Conservation (phyloP, 1,139 yeast species). For the Diutina catenulata region DNA sequence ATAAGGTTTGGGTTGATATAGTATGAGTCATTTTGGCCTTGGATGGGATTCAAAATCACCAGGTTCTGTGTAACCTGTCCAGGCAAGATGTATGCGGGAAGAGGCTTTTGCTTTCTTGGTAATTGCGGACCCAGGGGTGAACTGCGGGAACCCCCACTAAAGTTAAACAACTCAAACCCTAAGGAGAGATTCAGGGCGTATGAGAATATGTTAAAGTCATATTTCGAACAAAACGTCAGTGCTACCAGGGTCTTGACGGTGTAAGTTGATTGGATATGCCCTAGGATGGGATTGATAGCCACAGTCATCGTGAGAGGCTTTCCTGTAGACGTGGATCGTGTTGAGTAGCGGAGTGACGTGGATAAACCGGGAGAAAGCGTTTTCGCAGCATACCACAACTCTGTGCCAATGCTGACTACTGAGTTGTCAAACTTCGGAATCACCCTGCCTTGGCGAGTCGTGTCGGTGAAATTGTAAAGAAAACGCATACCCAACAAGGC, state of each 20-base stretch:
- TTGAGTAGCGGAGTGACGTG: conserved; percentile 73
- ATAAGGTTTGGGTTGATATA: conserved; percentile 5
- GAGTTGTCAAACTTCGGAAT: conserved; percentile 29
- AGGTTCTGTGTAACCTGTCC: conserved; percentile 6
- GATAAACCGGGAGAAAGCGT: conserved; percentile 82
- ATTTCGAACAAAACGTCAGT: conserved; percentile 72
- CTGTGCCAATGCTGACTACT: conserved; percentile 68
- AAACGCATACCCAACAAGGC: conserved; percentile 76
- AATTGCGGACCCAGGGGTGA: neutral
- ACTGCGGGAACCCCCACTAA: conserved; percentile 11
- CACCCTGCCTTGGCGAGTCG: conserved; percentile 8
- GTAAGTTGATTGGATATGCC: conserved; percentile 82
- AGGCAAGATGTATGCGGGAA: conserved; percentile 1
- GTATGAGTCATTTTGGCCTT: conserved; percentile 14
- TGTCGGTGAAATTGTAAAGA: conserved; percentile 53
- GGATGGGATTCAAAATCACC: conserved; percentile 14
- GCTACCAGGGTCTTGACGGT: conserved; percentile 71
- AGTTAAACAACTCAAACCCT: conserved; percentile 76
- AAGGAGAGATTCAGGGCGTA: conserved; percentile 78
- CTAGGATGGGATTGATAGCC: conserved; percentile 82
- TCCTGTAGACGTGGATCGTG: conserved; percentile 77
- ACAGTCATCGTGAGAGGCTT: conserved; percentile 84
- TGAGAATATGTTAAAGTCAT: conserved; percentile 85
- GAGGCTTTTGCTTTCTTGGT: neutral
- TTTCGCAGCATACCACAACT: conserved; percentile 70